A percentile compares a stretch with the other conserved stretches of the same genome.
Evolutionary conservation across 2,329 filamentous ascomycete genomes (phyloP).

Genomic region (Huntiella abstrusa): DNA sequence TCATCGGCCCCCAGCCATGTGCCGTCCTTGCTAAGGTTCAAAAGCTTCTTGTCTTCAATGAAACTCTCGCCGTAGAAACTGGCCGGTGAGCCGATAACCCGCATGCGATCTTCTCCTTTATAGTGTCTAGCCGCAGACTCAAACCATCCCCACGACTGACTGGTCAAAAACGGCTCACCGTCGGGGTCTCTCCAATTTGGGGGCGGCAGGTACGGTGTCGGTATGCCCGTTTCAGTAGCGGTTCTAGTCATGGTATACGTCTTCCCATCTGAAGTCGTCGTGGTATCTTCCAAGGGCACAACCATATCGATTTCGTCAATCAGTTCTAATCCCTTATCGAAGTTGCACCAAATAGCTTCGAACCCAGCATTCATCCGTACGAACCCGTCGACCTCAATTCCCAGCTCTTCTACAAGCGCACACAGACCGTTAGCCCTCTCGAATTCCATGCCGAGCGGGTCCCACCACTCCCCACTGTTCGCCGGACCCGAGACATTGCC

Average conservation of each 20-base stretch:
- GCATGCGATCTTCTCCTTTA: constrained; percentile 24
- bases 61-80: constrained; percentile 6
- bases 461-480: not conserved
- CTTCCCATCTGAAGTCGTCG: constrained; percentile 4
- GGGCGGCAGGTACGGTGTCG: constrained; percentile 16
- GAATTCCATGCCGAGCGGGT: constrained; percentile 25
- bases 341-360: constrained; percentile 34
- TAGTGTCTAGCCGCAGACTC: constrained; percentile 25
- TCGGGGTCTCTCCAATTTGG: constrained; percentile 14
- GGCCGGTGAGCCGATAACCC: constrained; percentile 19
- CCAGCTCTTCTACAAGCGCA: constrained; percentile 22
- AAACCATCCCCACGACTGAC: constrained; percentile 27
- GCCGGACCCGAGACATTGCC: constrained; percentile 24
- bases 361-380: constrained; percentile 34
- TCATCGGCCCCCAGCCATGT: constrained; percentile 18
- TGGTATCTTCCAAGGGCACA: constrained; percentile 17
- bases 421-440: constrained; percentile 27
- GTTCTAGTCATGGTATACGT: constrained; percentile 4
- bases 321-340: constrained; percentile 24
- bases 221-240: constrained; percentile 18
- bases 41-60: constrained; percentile 17
- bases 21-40: constrained; percentile 25
- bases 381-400: constrained; percentile 28
- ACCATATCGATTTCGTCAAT: constrained; percentile 28
- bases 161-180: constrained; percentile 22